Base-by-base conservation (phyloP, 2,329 filamentous ascomycete species). In the Xenosphaeropsis pyriputrescens region DNA sequence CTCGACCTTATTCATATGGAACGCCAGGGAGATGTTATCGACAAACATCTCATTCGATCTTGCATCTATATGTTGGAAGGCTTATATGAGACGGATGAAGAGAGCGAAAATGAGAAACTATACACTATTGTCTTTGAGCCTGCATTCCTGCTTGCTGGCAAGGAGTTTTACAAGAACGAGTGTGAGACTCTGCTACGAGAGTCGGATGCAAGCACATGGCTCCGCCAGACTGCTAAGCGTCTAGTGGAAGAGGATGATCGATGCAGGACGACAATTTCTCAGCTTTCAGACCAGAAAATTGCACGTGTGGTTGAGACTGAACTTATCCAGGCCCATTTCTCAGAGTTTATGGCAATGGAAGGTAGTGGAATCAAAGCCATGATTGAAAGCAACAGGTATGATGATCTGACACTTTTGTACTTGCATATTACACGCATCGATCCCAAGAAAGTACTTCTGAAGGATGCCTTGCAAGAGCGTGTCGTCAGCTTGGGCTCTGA, bases 1-100 rank as follows among this genome's bases (percentile, higher is more conserved):
- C 68, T 96, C 3, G 88, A 94, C 45, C 84, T 95, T 59, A 82
- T 98, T 46, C 75, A 82, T 43, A 86, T 95, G 77, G 91, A 96
- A 57, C 71, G 91, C 18, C 78, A 86, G 41, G 91, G 89, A 18
- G 86, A 95, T 49, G 72, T 85, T 12, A 88, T 96, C 43, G 84
- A 96, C 56, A 78, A 83, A 47, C 72, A 75, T 29, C 66, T 94
- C 4, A 75, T 96, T 47, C 81, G 85, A 46, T 80, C 83, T 37
- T 89, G 85, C 54, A 72, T 85, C 2, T 78, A 82, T 48, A 95
- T 98, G 86, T 68, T 98, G 5, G 89, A 93, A 53, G 75, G 75
- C 6, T 67, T 98, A 0, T 93, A 94, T 55, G 82, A 93, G 55
- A 79, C 77, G 0, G 74, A 86, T 40, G 70, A 77, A 4, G 86